Evolutionary conservation across 2,329 filamentous ascomycete species (phyloP), one percentile per base, ranked within the genome.

Genomic region (Zymoseptoria tritici): DNA sequence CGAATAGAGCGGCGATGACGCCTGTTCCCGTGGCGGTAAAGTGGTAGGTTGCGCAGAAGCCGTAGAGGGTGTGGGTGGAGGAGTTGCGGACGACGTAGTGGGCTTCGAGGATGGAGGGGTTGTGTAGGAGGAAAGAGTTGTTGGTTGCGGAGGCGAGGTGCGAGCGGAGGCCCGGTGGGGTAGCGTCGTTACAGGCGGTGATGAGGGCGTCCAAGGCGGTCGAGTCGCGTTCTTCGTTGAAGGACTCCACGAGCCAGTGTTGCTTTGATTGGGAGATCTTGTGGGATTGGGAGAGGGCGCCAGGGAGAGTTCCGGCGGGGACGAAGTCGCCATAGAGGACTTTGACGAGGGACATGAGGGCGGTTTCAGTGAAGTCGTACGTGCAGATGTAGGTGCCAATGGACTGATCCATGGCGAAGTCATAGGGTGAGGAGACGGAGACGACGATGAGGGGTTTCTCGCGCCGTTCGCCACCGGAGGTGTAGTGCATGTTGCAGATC

Each of bases 11-110:
- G 0, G 89, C 91, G 55, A 97, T 85, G 19, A 91, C 87, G 16
- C 90, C 91, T 4, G 86, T 86, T 6, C 82, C 83, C 2, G 80
- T 86, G n/a, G 78, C 80, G 49, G 85, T 85, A 70, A 89, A 85
- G 71, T 85, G 91, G 71, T 96, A 97, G 0, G 91, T 96, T 0
- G 91, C 88, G 69, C 89, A 93, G 74, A 97, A 97, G 1, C 92
- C 92, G 70, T 96, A 97, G 0, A 97, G 77, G 0, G 90, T 90
- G 63, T 91, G 88, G 0, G 92, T 97, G 73, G 89, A 96, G 76
- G 90, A 95, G 72, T 97, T 97, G 20, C 92, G 85, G 31, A 97
- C 92, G 8, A 97, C 91, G 70, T 93, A 96, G 73, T 97, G 92
- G 0, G 86, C 80, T 74, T 96, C 91, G 58, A 89, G 84, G 26